phyloP scores from a whole-genome alignment of 148 eudicot species.

The Cornus controversa region DNA sequence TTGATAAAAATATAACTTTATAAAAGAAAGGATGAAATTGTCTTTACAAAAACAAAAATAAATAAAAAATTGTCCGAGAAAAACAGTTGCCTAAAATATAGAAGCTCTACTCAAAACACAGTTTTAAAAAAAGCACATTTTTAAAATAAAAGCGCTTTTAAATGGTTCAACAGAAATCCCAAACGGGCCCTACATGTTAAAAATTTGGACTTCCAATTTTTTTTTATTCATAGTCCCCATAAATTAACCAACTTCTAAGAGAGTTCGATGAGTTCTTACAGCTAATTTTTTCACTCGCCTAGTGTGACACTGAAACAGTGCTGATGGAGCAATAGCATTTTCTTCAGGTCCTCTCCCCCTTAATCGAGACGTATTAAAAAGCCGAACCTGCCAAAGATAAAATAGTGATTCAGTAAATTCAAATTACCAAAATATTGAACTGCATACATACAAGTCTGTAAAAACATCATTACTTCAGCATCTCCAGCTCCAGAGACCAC shows the following conservation, averaged over 20 bases:
- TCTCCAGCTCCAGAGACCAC: constrained; percentile 98
- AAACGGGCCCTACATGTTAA: no score
- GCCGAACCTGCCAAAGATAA: constrained; percentile 69
- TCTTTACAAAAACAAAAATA: no score
- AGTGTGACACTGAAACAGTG: constrained; percentile 84
- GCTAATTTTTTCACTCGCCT: constrained; percentile 96
- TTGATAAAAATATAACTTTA: no score
- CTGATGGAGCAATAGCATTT: constrained; percentile 53
- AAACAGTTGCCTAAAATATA: no score
- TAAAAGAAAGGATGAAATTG: no score
- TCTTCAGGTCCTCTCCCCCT: constrained; percentile 57
- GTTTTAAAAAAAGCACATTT: no score
- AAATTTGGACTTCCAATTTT: neutral
- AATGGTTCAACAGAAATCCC: no score
- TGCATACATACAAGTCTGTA: neutral
- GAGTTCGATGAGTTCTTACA: constrained; percentile 40
- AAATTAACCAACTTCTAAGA: constrained; percentile 6
- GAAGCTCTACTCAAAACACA: no score
- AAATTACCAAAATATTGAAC: constrained; percentile 2
- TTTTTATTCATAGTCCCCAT: neutral
- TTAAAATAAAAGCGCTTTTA: no score
- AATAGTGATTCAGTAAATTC: neutral
- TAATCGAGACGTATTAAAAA: constrained; percentile 63
- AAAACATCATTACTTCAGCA: constrained; percentile 63
- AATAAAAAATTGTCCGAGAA: no score